A percentile compares a stretch with the other conserved stretches of the same genome.
These are phyloP conservation scores for Pyrenopolyporus hunteri DNA, from an alignment of 495 filamentous ascomycete genomes.

Conservation along the genomic window DNA sequence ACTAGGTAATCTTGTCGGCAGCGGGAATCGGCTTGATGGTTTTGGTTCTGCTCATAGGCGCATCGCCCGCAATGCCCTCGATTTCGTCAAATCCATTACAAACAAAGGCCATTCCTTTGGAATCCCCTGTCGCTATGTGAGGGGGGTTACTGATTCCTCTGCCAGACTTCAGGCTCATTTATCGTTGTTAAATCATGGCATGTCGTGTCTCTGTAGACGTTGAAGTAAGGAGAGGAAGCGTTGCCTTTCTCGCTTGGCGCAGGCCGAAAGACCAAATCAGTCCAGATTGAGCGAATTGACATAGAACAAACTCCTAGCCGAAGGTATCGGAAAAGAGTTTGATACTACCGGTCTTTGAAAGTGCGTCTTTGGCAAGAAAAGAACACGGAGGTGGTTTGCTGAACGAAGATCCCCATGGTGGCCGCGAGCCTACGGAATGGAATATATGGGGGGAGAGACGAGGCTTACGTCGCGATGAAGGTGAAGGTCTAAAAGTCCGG, in stretches of 20 bases:
- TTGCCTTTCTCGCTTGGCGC: too few relatives aligned
- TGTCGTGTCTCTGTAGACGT: neutral
- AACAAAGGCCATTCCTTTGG: conserved; percentile 4
- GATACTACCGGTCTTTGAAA: too few relatives aligned
- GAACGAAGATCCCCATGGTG: neutral
- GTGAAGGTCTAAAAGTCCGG: too few relatives aligned
- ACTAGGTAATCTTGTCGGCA: too few relatives aligned
- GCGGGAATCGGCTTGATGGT: neutral
- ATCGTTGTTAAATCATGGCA: neutral
- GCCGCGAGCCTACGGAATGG: neutral
- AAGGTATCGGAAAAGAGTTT: too few relatives aligned
- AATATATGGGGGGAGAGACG: neutral
- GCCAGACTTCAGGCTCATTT: neutral
- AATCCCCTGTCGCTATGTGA: neutral
- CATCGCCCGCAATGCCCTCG: neutral
- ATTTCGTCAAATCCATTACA: neutral
- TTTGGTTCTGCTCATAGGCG: neutral
- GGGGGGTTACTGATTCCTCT: neutral
- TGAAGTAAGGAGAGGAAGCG: neutral
- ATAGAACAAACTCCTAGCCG: too few relatives aligned
- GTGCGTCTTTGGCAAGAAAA: too few relatives aligned
- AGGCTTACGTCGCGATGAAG: too few relatives aligned
- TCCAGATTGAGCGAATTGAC: too few relatives aligned
- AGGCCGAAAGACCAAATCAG: too few relatives aligned
- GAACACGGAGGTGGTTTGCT: neutral